Percentiles rank a stretch among this genome's conserved stretches.
Conservation (phyloP, 2,329 filamentous ascomycete species). For the Claviceps sp. region DNA sequence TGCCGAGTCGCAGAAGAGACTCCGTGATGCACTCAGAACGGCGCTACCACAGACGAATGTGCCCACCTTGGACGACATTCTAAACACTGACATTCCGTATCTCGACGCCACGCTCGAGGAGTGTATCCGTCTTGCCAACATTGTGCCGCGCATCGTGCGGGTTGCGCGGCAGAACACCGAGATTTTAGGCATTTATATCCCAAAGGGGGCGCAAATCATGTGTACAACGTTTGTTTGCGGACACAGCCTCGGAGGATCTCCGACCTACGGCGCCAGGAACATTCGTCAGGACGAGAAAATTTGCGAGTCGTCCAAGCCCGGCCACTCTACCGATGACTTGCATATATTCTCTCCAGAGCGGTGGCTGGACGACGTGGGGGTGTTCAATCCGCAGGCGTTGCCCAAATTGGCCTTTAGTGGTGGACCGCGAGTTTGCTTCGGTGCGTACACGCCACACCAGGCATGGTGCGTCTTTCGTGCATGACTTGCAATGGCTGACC, state of each 20-base stretch:
- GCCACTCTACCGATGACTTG: background rate
- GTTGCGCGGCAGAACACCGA: background rate
- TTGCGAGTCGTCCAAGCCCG: background rate
- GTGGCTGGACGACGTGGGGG: slow-evolving; percentile 4
- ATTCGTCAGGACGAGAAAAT: background rate
- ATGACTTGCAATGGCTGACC: background rate
- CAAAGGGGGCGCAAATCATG: slow-evolving; percentile 2
- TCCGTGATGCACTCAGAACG: slow-evolving; percentile 11
- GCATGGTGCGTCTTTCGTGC: background rate
- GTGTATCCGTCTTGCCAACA: background rate
- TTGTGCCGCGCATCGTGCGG: background rate
- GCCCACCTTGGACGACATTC: background rate
- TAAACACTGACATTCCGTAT: background rate
- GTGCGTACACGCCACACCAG: background rate
- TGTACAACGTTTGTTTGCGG: background rate
- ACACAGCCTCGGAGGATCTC: background rate
- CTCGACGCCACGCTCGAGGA: slow-evolving; percentile 3
- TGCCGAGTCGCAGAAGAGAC: slow-evolving; percentile 5
- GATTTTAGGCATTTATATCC: background rate
- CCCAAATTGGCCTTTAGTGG: background rate
- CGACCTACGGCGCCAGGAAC: background rate
- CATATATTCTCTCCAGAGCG: slow-evolving; percentile 5
- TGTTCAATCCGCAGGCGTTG: background rate
- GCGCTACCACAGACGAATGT: slow-evolving; percentile 3
- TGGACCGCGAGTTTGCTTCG: slow-evolving; percentile 1